Evolutionary conservation across 2,329 filamentous ascomycete genomes (phyloP), one percentile per base, ranked within the genome.

Genomic region (Elsinoe australis): DNA sequence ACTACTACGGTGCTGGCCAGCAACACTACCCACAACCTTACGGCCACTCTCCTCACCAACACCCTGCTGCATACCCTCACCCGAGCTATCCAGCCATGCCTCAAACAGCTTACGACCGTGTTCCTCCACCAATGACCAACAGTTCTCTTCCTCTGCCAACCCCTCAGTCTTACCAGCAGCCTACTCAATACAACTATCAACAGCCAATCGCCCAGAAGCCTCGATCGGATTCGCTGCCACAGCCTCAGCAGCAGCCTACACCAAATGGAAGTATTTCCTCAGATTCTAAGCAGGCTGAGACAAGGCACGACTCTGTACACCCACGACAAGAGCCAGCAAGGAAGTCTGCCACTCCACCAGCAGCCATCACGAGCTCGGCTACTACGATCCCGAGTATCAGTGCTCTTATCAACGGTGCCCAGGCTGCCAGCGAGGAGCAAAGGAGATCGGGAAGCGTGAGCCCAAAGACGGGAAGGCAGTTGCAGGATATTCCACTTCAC

Each of bases 371-470:
- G 29, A 60, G 53, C 24, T 61, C 60, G 17, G 59, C 56, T 14
- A 61, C 62, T 22, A 65, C 61, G 14, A 76, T 80, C 21, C 78
- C 78, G 6, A 75, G 72, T 54, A 77, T 79, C 49, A 71, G 64
- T 12, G 62, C 72, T 8, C 64, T 71, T 52, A 65, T 71, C 47
- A 70, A 68, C 51, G 63, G 59, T 54, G 31, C 52, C 53, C 31
- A 55, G 51, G 4, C 53, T 48, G 29, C 56, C 56, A 4, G 58
- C 56, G 18, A 26, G 12, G 38, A 50, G 15, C 35, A 52, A 21
- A 50, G 51, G 42, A 42, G 57, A 55, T 33, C 57, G 52, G 15
- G 54, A 49, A 64, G 62, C 50, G 55, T 56, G 21, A 64, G 58
- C 44, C 61, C 63, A 0, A 53, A 54, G 22, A 57, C 56, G 3